Percentiles rank a stretch among this genome's conserved stretches.
Evolutionary conservation across 306 rosid genomes (phyloP).

Genomic region (Gastrolobium villosum): DNA sequence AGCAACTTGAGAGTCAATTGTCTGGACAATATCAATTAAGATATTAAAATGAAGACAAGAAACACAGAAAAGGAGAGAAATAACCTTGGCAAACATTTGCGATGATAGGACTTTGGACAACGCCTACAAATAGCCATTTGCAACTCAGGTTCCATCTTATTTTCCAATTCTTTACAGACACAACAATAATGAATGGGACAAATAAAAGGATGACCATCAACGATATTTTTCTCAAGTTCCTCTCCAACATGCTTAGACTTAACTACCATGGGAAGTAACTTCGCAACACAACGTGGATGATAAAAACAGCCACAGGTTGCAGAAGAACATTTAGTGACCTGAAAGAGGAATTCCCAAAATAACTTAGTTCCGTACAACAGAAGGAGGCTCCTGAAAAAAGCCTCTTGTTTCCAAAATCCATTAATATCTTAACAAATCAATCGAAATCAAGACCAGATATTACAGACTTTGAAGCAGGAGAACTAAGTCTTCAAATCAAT

Average conservation of each 20-base stretch:
- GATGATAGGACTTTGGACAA: slow-evolving; percentile 77
- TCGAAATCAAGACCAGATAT: slow-evolving; percentile 2
- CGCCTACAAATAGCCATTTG: slow-evolving; percentile 83
- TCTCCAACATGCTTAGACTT: slow-evolving; percentile 48
- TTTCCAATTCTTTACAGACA: slow-evolving; percentile 73
- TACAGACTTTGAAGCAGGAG: slow-evolving; percentile 28
- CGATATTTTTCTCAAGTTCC: slow-evolving; percentile 69
- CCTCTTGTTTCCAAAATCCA: slow-evolving; percentile 24
- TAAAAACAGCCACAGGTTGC: slow-evolving; percentile 85
- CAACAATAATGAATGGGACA: slow-evolving; percentile 90
- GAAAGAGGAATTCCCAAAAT: slow-evolving; percentile 43
- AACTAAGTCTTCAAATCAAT: slow-evolving; percentile 23
- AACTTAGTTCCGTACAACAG: slow-evolving; percentile 47
- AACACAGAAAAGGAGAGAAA: background rate
- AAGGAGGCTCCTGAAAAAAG: background rate
- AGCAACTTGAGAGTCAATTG: slow-evolving; percentile 50
- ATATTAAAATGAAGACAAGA: background rate
- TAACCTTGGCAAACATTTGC: slow-evolving; percentile 80
- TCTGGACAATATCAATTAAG: background rate
- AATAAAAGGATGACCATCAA: slow-evolving; percentile 65
- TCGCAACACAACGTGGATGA: slow-evolving; percentile 84
- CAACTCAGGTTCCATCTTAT: slow-evolving; percentile 54
- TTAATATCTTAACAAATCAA: background rate
- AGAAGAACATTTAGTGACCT: slow-evolving; percentile 82
- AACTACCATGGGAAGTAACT: slow-evolving; percentile 59